Conservation (phyloP, 2,329 filamentous ascomycete genomes). For the Apiospora rasikravindrae region DNA sequence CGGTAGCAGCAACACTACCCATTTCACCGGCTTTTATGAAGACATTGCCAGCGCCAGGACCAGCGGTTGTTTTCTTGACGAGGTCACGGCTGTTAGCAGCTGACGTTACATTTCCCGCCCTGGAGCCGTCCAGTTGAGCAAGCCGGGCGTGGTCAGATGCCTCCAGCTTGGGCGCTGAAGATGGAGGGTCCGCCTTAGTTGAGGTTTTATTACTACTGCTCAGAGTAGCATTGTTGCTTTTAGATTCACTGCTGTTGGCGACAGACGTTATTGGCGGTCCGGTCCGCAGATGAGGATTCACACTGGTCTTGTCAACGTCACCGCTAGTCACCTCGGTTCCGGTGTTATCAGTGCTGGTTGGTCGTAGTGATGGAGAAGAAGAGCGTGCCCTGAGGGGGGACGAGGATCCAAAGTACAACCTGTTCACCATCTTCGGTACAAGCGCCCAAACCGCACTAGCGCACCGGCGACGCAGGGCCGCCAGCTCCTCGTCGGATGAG, state of each 20-base stretch:
- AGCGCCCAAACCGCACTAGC: slow-evolving; percentile 62
- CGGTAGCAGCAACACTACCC: background rate
- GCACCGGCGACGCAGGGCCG: slow-evolving; percentile 68
- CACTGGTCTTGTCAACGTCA: slow-evolving; percentile 47
- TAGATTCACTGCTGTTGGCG: slow-evolving; percentile 31
- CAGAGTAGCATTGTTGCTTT: slow-evolving; percentile 29
- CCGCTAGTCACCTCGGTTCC: slow-evolving; percentile 41
- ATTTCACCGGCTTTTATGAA: background rate
- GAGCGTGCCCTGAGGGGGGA: slow-evolving; percentile 41
- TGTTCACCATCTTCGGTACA: slow-evolving; percentile 52
- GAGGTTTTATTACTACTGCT: slow-evolving; percentile 23
- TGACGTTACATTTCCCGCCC: slow-evolving; percentile 1
- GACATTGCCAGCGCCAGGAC: background rate
- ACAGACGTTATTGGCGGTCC: slow-evolving; percentile 33
- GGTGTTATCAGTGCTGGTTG: slow-evolving; percentile 31
- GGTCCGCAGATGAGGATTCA: slow-evolving; percentile 29
- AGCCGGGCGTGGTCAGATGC: slow-evolving; percentile 3
- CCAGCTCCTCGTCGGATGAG: slow-evolving; percentile 62
- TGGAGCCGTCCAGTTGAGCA: slow-evolving; percentile 13
- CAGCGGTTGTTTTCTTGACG: background rate
- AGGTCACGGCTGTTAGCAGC: background rate
- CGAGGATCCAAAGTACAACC: slow-evolving; percentile 54
- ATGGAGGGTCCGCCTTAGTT: background rate
- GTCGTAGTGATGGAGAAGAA: background rate
- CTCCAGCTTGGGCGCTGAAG: background rate